These are phyloP conservation scores for Neurospora pannonica DNA, from an alignment of 495 filamentous ascomycete species.

Conservation along the genomic window DNA sequence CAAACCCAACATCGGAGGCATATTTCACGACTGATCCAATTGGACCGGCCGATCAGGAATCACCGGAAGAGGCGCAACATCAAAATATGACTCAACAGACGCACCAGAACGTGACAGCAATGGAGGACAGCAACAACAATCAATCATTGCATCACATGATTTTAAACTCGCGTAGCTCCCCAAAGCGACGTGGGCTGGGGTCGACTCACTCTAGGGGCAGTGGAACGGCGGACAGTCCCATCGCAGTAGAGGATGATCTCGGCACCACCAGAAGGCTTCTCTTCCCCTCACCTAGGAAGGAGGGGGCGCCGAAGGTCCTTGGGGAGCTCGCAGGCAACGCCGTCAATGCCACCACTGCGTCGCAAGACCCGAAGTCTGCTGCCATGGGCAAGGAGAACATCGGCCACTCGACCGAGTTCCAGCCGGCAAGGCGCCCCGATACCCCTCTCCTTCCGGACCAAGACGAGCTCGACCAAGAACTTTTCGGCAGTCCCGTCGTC, in stretches of 20 bases:
- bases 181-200: constrained; percentile 21
- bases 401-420: neutral
- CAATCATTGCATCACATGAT: constrained; percentile 1
- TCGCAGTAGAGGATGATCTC: constrained; percentile 44
- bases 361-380: constrained; percentile 25
- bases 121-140: constrained; percentile 23
- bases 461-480: constrained; percentile 43
- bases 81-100: constrained; percentile 19
- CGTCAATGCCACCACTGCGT: constrained; percentile 34
- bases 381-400: constrained; percentile 33
- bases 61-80: constrained; percentile 17
- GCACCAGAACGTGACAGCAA: constrained; percentile 20
- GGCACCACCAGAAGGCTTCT: constrained; percentile 67
- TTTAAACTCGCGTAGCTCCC: constrained; percentile 28
- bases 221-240: constrained; percentile 57
- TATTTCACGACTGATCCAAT: constrained; percentile 38
- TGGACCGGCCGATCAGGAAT: constrained; percentile 25
- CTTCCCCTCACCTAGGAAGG: constrained; percentile 63
- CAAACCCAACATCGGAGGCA: constrained; percentile 39
- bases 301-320: constrained; percentile 47
- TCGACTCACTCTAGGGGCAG: constrained; percentile 38
- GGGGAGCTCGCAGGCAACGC: constrained; percentile 50
- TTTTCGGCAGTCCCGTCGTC: constrained; percentile 44
- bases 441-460: constrained; percentile 20
- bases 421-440: constrained; percentile 10